Evolutionary conservation across 768 basidiomycete genomes (phyloP), one percentile per base, ranked within the genome.

Genomic region (Cystofilobasidium bisporidii): DNA sequence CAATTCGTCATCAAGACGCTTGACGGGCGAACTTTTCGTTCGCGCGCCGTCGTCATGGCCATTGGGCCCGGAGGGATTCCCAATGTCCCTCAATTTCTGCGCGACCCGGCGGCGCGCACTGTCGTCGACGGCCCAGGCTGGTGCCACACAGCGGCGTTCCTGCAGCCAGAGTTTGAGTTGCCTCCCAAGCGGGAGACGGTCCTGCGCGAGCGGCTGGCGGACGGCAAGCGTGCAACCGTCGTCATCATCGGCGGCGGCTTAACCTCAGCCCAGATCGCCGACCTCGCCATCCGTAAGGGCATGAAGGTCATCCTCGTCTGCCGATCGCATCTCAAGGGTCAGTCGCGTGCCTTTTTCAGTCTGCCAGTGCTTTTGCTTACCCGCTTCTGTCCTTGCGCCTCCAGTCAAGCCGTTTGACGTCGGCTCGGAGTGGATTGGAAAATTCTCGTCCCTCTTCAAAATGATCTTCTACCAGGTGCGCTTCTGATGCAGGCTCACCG

Each of bases 141-240:
- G 30, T 71, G 65, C 0, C 72, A 72, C 17, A 69, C 72, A 8
- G 59, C 69, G 47, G 30, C 24, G 33, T 11, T 66, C 58, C 10
- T 71, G 43, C 30, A 28, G 60, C 40, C 70, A 72, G 69, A 64
- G 72, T 61, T 76, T 72, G 62, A 69, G 67, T 38, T 33, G 71
- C 36, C 74, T 78, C 69, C 72, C 73, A n/a, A 73, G 72, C 53
- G 71, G 71, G 61, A 70, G 77, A 8, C 70, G 72, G 63, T 70
- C 63, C 61, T 73, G 76, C 41, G 65, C 72, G 68, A 61, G 26
- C n/a, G 28, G n/a, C 20, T 61, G 30, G 28, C 22, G 1, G 40
- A 14, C 28, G 22, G 22, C 2, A 14, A n/a, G 41, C 36, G 14
- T 4, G 22, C 26, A 22, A 55, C 63, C 14, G n/a, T 64, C 18